Evolutionary conservation across 73 alveolate genomes (phyloP), one percentile per base, ranked within the genome.

Genomic region (Paramecium sonneborni): DNA sequence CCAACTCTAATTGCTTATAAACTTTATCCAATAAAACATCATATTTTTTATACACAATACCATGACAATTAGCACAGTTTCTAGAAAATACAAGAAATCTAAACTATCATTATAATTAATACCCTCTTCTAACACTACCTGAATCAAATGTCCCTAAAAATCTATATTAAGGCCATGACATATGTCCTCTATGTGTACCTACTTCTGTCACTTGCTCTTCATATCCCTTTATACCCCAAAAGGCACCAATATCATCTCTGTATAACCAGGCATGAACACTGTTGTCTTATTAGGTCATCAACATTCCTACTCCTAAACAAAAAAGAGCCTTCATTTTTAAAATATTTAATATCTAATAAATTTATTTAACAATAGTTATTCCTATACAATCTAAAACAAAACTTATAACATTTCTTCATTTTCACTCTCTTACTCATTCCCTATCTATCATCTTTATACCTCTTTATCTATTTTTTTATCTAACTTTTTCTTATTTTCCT

Each of bases 181-280:
- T 68, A 93, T 96, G 97, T 34, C 98, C 97, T 92, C 96, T 96
- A 89, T 96, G 97, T 93, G 95, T 86, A 82, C 98, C 98, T 41
- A 96, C 98, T 52, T 96, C 94, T 94, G 95, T 96, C 79, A 96
- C 98, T 87, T 93, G 96, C 96, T 97, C 99, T 97, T 97, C 99
- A 93, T 97, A 97, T 57, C 99, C 99, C 93, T 97, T 97, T 70
- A 97, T 96, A 69, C 99, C 99, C 95, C 97, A 92, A 48, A 96
- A 96, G 35, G 97, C 97, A 32, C 99, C 99, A 88, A 97, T 97
- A 70, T 97, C 99, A 92, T 97, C 99, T 89, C 99, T 93, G 96
- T 95, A 97, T 76, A 97, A 92, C 98, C 98, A 97, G 52, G 85
- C 87, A 56, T 88, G 48, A 46, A 86, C 93, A 39, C 39, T 85